These are phyloP conservation scores for Mortierella sp. DNA, from an alignment of 371 early-diverging fungal species.

Conservation along the genomic window DNA sequence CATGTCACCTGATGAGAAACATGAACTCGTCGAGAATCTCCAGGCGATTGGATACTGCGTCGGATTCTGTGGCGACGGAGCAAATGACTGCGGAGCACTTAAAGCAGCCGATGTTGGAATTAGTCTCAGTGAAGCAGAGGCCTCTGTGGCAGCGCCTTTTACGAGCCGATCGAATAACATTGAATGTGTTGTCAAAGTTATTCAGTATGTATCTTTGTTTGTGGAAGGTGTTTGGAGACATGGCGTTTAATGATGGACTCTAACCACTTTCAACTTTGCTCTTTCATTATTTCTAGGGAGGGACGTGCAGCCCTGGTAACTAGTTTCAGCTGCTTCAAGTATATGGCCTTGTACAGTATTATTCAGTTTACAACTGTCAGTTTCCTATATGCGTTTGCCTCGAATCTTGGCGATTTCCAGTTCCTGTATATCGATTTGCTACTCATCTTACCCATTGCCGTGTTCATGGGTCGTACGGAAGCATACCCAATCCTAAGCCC, in stretches of 20 bases:
- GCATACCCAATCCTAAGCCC: slow-evolving; percentile 78
- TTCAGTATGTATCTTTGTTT: slow-evolving; percentile 66
- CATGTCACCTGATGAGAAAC: slow-evolving; percentile 99
- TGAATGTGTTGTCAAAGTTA: slow-evolving; percentile 91
- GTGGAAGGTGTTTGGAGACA: not conserved
- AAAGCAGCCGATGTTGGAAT: slow-evolving; percentile 98
- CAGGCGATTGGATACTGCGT: slow-evolving; percentile 93
- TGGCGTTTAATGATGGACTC: not conserved
- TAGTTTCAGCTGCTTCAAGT: slow-evolving; percentile 98
- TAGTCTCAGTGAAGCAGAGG: slow-evolving; percentile 97
- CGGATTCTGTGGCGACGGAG: slow-evolving; percentile 99
- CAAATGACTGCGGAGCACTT: slow-evolving; percentile 99
- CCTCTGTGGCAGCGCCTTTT: slow-evolving; percentile 98
- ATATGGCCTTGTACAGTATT: slow-evolving; percentile 93
- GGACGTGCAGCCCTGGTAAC: slow-evolving; percentile 99
- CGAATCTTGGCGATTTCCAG: slow-evolving; percentile 93
- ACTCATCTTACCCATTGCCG: slow-evolving; percentile 91
- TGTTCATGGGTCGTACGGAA: slow-evolving; percentile 90
- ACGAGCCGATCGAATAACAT: slow-evolving; percentile 92
- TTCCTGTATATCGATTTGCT: slow-evolving; percentile 93
- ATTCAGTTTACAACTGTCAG: slow-evolving; percentile 92
- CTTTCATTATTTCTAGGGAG: slow-evolving; percentile 70
- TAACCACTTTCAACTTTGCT: not conserved
- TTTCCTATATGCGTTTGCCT: slow-evolving; percentile 86
- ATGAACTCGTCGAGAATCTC: slow-evolving; percentile 89